Base-by-base conservation (phyloP, 805 yeast species). In the Blastobotrys mokoenaii region DNA sequence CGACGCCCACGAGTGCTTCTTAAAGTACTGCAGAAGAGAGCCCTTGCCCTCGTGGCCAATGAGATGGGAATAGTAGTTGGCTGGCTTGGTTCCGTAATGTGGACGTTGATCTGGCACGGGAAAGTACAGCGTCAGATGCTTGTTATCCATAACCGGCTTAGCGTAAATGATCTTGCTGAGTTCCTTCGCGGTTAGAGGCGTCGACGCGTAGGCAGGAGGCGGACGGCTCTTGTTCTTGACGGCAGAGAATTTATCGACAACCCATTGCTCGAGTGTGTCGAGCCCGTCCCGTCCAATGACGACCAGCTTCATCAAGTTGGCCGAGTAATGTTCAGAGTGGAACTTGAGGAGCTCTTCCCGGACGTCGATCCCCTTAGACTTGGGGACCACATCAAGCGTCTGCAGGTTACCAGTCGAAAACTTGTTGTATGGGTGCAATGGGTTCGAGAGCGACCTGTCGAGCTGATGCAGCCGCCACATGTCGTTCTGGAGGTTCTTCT, bases 21-120 rank as follows among this genome's bases (percentile, higher is more conserved):
- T 90, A 52, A 90, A 73, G 51, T 71, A 73, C 46, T 80, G 75
- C 31, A 87, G 69, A 15, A 90, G 62, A 1, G 96, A 87, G 1
- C 97, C 97, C 41, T 80, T 72, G 40, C 93, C 84, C 66, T 90
- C 98, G 63, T 90, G 97, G 35, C 97, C 97, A 40, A 90, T 67
- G 44, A 93, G 69, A 62, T 93, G 97, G 16, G 89, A 77, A 52
- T 69, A 74, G 63, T 87, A 84, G 46, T 73, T 76, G 5, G 76
- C 72, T 0, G 97, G 95, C 53, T 78, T 78, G 18, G 74, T 72
- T 44, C 74, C 73, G 84, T 89, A 84, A 42, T 67, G 62, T 20
- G 73, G 74, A 43, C 76, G 74, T 52, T 81, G 80, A 57, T 84
- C 88, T 2, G 96, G 96, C 10, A 84, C 76, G 43, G 74, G 69